These are phyloP conservation scores for Nitzschia inconspicua DNA, from an alignment of 108 stramenopile genomes.

Conservation along the genomic window DNA sequence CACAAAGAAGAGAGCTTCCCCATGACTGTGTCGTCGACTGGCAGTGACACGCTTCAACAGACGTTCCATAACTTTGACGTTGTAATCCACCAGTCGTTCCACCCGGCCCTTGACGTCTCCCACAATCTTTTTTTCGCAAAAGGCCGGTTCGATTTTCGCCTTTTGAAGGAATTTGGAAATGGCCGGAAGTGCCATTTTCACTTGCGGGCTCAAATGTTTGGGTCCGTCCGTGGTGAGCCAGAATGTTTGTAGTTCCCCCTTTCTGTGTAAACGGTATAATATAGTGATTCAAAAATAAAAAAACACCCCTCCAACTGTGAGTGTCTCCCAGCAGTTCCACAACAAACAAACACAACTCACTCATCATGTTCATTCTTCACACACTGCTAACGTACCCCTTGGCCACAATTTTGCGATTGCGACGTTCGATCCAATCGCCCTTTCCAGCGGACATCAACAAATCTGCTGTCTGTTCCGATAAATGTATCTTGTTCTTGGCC, in stretches of 20 bases:
- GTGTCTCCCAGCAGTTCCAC: neutral
- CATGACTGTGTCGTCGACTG: neutral
- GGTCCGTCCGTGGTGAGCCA: conserved; percentile 21
- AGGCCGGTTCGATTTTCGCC: conserved; percentile 10
- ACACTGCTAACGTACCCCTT: neutral
- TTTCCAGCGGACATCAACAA: conserved; percentile 29
- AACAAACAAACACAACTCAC: neutral
- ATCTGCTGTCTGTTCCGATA: conserved; percentile 44
- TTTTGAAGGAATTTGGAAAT: neutral
- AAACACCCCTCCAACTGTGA: neutral
- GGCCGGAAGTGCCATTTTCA: conserved; percentile 1
- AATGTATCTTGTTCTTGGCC: conserved; percentile 40
- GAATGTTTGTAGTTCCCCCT: conserved; percentile 26
- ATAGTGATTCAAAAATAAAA: neutral
- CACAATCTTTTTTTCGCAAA: neutral
- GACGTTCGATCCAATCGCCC: conserved; percentile 9
- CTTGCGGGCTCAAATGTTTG: conserved; percentile 1
- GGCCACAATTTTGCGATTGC: conserved; percentile 12
- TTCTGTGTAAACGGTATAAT: conserved; percentile 5
- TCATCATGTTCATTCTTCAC: neutral
- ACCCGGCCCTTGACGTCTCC: neutral
- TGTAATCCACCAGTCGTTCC: conserved; percentile 6
- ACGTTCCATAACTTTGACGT: neutral
- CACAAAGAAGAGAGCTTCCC: neutral
- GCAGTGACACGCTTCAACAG: neutral